Percentiles rank a stretch among this genome's conserved stretches.
Conservation (phyloP, 2,329 filamentous ascomycete genomes). For the Ambrosiella cleistominuta region DNA sequence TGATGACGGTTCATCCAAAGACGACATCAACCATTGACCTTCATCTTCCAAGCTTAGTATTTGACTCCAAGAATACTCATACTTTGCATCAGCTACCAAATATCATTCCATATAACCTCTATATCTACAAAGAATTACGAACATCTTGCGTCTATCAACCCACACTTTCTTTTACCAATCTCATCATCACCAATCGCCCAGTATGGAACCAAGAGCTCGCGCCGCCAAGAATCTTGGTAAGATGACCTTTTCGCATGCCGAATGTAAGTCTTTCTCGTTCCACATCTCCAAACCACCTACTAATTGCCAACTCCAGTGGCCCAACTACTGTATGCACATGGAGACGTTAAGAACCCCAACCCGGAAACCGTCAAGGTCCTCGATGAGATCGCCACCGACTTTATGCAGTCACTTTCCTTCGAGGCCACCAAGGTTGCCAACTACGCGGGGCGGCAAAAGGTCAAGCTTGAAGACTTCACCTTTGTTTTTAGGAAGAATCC, state of each 20-base stretch:
- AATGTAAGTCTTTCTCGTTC: constrained; percentile 33
- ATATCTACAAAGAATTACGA: too few species aligned
- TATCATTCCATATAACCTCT: too few species aligned
- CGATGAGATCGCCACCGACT: constrained; percentile 92
- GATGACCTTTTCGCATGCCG: constrained; percentile 59
- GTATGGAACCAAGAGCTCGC: constrained; percentile 60
- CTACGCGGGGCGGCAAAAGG: constrained; percentile 80
- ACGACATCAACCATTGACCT: background rate
- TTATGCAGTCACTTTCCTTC: constrained; percentile 86
- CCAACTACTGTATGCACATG: constrained; percentile 61
- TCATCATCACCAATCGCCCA: constrained; percentile 16
- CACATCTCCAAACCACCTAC: background rate
- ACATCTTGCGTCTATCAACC: too few species aligned
- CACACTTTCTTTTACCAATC: too few species aligned
- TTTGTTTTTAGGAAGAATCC: constrained; percentile 80
- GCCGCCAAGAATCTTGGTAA: constrained; percentile 66
- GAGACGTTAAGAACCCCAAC: constrained; percentile 61
- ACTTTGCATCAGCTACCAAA: background rate
- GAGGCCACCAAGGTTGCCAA: constrained; percentile 72
- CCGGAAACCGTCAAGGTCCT: constrained; percentile 71
- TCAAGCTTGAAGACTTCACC: constrained; percentile 96
- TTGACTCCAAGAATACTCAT: background rate
- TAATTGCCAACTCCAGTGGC: constrained; percentile 33
- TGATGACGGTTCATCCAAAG: background rate
- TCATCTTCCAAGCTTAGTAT: background rate